Conservation (phyloP, 331 rosid genomes). For the Dryas integrifolia region DNA sequence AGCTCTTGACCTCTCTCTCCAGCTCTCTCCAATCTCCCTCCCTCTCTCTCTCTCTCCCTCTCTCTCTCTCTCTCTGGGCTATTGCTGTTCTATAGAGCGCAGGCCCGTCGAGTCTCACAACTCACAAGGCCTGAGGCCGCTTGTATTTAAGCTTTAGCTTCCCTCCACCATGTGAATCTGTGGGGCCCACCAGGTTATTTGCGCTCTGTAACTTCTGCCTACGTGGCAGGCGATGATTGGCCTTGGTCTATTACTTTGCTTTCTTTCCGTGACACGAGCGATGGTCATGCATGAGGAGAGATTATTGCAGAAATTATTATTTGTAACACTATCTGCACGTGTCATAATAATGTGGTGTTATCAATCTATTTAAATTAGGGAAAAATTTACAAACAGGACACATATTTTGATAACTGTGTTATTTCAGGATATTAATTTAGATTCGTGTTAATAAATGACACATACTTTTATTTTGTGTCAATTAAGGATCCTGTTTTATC, state of each 20-base stretch:
- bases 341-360: no score
- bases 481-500: no score
- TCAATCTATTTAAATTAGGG: no score
- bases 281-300: background rate
- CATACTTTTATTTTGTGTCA: no score
- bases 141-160: constrained; percentile 26
- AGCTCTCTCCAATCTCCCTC: background rate
- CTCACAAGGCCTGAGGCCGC: background rate
- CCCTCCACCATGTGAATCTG: background rate
- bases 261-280: constrained; percentile 2
- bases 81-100: constrained; percentile 5
- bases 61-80: constrained; percentile 11
- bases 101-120: background rate
- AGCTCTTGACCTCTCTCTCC: background rate
- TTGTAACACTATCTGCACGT: no score
- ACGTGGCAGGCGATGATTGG: background rate
- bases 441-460: no score
- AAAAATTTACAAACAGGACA: no score
- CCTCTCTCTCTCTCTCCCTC: background rate
- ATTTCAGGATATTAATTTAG: no score
- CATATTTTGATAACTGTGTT: no score
- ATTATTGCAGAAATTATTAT: no score
- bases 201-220: background rate
- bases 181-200: constrained; percentile 11
- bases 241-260: background rate